Evolutionary conservation across 2,329 filamentous ascomycete genomes (phyloP).

Genomic region (Neofusicoccum laricinum): DNA sequence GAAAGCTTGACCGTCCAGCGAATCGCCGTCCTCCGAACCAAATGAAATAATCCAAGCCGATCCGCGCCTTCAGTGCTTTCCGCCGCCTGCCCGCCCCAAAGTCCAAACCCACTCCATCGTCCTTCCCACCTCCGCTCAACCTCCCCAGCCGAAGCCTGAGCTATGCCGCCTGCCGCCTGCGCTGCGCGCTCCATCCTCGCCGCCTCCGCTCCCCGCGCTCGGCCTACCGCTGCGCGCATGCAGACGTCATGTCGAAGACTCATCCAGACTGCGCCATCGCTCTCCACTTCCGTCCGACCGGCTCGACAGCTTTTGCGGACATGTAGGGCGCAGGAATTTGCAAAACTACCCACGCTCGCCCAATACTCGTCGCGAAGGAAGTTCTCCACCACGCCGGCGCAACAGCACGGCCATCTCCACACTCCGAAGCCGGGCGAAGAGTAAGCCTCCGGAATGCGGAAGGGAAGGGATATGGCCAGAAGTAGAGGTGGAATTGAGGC

Average conservation of each 20-base stretch:
- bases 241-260: conserved; percentile 10
- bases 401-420: conserved; percentile 74
- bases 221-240: neutral
- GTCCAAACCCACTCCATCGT: conserved; percentile 6
- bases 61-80: neutral
- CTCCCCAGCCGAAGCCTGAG: neutral
- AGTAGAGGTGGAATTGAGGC: neutral
- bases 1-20: conserved; percentile 14
- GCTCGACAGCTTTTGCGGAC: neutral
- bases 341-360: neutral
- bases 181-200: neutral
- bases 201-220: neutral
- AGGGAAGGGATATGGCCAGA: neutral
- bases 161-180: conserved; percentile 4
- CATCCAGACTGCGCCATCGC: conserved; percentile 2
- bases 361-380: conserved; percentile 33
- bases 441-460: conserved; percentile 50
- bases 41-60: conserved; percentile 14
- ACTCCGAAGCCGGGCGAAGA: conserved; percentile 89
- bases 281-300: neutral
- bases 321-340: neutral
- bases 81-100: neutral
- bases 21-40: conserved; percentile 13
- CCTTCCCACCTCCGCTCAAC: neutral
- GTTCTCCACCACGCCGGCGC: conserved; percentile 64